Evolutionary conservation across 2,329 filamentous ascomycete species (phyloP), one percentile per base, ranked within the genome.

Genomic region (Trichoderma endophyticum): DNA sequence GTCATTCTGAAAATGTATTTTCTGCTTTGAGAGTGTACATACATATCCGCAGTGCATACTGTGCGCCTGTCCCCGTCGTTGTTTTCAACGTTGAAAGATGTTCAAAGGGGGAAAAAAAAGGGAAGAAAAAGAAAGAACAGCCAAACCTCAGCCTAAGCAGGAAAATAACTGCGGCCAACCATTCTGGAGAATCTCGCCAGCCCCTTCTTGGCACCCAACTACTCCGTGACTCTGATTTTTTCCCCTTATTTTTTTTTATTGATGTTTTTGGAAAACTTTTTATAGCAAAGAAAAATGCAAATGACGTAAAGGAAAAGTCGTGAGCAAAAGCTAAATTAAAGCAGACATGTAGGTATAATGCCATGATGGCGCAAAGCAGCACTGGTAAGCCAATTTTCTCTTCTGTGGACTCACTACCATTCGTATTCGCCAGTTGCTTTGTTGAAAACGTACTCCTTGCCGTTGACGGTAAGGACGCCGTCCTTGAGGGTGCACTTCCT

Each of bases 401-500:
- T 21, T 3, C 11, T 0, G 6, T 57, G 11, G n/a, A 15, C 21
- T 28, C 36, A 30, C 83, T 89, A 99, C 96, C 96, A 99, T 83
- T 99, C 96, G 77, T 98, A 98, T 83, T 98, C 96, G 78, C 96
- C 96, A 60, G 92, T 94, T 28, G 95, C 96, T 84, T 98, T 98
- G 86, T 97, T 94, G 84, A 99, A 99, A 75, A 99, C 93, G 79
- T 97, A 97, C 82, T 99, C 96, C 83, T 93, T 97, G 76, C 94
- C 93, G 76, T 95, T 95, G 48, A 97, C 94, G 59, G 93, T 97
- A 76, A 99, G 87, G 21, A 99, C 93, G 24, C 96, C 96, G 78
- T 99, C 96, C 85, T 98, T 98, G 75, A 99, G 90, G 1, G 94
- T 95, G 83, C 96, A 99, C 92, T 99, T 99, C 92, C 92, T 91